Conservation (phyloP, 2,329 filamentous ascomycete species). For the Exophiala sp. region DNA sequence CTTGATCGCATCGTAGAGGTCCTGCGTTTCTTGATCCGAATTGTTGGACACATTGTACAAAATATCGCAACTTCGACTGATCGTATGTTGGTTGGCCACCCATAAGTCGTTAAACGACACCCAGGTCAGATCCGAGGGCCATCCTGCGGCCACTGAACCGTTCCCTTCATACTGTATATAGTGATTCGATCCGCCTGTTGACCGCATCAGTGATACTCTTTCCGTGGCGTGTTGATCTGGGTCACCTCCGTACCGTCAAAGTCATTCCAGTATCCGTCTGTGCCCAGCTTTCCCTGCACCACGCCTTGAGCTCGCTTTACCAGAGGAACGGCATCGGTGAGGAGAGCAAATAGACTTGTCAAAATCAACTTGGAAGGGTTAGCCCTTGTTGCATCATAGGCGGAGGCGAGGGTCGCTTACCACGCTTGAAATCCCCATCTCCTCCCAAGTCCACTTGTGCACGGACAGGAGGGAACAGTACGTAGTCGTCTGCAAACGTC, state of each 20-base stretch:
- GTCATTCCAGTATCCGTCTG: slow-evolving; percentile 26
- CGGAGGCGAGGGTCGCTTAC: not conserved
- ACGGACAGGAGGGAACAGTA: not conserved
- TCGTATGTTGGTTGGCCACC: slow-evolving; percentile 33
- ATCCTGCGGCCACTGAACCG: slow-evolving; percentile 31
- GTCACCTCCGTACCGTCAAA: slow-evolving; percentile 17
- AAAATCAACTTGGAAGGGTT: slow-evolving; percentile 9
- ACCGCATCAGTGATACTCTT: not conserved
- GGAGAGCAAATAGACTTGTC: slow-evolving; percentile 7
- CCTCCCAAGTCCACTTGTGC: not conserved
- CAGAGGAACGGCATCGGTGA: slow-evolving; percentile 10
- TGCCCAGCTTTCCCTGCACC: slow-evolving; percentile 25
- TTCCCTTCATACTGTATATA: slow-evolving; percentile 33
- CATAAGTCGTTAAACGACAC: slow-evolving; percentile 29
- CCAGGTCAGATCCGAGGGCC: slow-evolving; percentile 32
- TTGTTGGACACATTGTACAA: slow-evolving; percentile 35
- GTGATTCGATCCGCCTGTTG: slow-evolving; percentile 28
- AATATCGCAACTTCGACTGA: slow-evolving; percentile 35
- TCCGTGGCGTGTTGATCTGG: not conserved
- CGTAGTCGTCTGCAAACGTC: no score
- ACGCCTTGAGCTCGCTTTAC: slow-evolving; percentile 17
- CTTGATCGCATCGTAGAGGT: slow-evolving; percentile 37
- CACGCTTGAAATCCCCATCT: slow-evolving; percentile 10
- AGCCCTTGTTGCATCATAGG: not conserved
- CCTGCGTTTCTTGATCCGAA: slow-evolving; percentile 34